Evolutionary conservation across 352 stramenopile species (phyloP), one percentile per base, ranked within the genome.

Genomic region (Globisporangium mamillatum): DNA sequence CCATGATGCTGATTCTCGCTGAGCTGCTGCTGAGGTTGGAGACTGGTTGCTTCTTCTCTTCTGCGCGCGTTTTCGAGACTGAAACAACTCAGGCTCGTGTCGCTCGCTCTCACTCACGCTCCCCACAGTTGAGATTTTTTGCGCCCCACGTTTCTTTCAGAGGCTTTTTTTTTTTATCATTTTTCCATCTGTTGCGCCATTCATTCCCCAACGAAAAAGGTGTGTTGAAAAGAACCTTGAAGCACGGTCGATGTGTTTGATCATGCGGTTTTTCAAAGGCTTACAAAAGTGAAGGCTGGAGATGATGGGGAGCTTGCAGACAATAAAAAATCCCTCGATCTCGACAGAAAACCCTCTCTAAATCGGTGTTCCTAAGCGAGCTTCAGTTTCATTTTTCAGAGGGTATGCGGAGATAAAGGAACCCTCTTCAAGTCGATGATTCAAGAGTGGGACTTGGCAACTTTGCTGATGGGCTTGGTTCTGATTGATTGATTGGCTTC

Each of bases 1-100:
- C 87, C 83, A 94, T 92, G n/a, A 10, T 69, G 9, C 41, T 48
- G 44, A 38, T 24, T 36, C 25, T 65, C 41, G 36, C 57, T 32
- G 46, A 34, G 52, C n/a, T 44, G 46, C 32, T 56, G n/a, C 41
- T 32, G 29, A 10, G 29, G 34, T 10, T 53, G 55, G 34, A 50
- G 41, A 6, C 61, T 69, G 71, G 29, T 25, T 60, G 50, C 55
- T 46, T 20, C 29, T 61, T 38, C 55, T 61, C 38, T 38, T 48
- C 22, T 56, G 60, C 18, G 60, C n/a, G 58, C 41, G 44, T 70
- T 70, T 69, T 69, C 53, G 54, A 65, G 63, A 69, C 32, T 69
- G 63, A 64, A 54, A 44, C 34, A 67, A 61, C 22, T 27, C 48
- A 67, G 48, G 50, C 48, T 60, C 53, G 18, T 10, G n/a, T 34